These are phyloP conservation scores for Globisporangium barbulae DNA, from an alignment of 352 stramenopile species.

Conservation along the genomic window DNA sequence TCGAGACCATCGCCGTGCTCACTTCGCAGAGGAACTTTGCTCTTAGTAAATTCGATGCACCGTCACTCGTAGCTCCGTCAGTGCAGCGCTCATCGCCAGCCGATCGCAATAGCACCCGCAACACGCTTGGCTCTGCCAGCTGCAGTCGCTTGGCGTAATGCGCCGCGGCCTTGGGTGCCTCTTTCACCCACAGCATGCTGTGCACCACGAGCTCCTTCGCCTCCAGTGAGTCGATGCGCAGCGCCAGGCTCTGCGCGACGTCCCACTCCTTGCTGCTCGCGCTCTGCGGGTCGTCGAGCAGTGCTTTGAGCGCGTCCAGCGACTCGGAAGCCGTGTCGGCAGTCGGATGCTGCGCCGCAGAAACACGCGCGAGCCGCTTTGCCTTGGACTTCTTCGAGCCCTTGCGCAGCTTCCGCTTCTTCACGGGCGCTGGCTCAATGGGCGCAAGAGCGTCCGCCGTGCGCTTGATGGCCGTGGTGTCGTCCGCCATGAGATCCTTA, in stretches of 20 bases:
- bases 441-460: not conserved
- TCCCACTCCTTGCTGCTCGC: conserved; percentile 42
- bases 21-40: conserved; percentile 65
- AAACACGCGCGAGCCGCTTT: conserved; percentile 17
- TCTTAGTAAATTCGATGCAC: conserved; percentile 22
- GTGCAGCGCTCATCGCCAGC: conserved; percentile 2
- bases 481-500: not conserved
- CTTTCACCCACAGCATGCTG: conserved; percentile 32
- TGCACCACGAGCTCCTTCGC: conserved; percentile 37
- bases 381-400: conserved; percentile 36
- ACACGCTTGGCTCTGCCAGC: conserved; percentile 27
- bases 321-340: not conserved
- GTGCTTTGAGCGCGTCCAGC: conserved; percentile 4
- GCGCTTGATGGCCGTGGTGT: conserved; percentile 1
- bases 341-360: not conserved
- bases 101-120: conserved; percentile 15
- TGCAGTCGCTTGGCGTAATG: conserved; percentile 66
- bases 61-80: not conserved
- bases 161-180: conserved; percentile 45
- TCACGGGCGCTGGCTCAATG: not conserved
- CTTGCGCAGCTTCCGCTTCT: conserved; percentile 26
- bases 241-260: conserved; percentile 46
- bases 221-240: conserved; percentile 32
- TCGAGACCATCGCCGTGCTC: conserved; percentile 28
- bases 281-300: conserved; percentile 9